Evolutionary conservation across 495 filamentous ascomycete species (phyloP).

Genomic region (Sordaria brevicollis): DNA sequence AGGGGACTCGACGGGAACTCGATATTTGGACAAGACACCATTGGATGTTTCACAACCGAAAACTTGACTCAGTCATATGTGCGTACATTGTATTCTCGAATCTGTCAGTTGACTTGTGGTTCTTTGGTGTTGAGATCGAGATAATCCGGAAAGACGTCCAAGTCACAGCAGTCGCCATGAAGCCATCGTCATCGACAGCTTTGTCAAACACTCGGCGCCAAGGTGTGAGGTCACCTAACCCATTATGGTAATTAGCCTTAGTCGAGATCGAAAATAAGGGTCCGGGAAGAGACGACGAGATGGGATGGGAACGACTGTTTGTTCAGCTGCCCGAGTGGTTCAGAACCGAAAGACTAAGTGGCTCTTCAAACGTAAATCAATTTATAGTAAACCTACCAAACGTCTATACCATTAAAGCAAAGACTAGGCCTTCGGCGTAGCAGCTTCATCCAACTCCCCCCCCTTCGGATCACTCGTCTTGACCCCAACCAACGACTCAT

Average conservation of each 20-base stretch:
- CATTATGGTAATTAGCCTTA: neutral
- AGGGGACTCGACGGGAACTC: neutral
- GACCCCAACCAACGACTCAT: constrained; percentile 16
- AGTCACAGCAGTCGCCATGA: neutral
- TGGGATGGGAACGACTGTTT: neutral
- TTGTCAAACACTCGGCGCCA: neutral
- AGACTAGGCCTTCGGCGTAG: neutral
- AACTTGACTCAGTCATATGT: neutral
- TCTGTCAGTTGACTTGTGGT: neutral
- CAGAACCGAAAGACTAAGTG: no score
- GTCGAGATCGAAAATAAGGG: neutral
- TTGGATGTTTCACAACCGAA: neutral
- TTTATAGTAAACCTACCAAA: no score
- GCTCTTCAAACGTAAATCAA: no score
- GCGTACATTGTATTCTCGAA: neutral
- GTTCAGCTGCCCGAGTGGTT: no score
- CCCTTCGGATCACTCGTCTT: constrained; percentile 23
- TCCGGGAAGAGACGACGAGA: neutral
- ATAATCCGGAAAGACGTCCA: neutral
- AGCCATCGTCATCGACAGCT: neutral
- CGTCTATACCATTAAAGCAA: no score
- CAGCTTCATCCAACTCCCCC: constrained; percentile 16
- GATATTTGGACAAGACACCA: neutral
- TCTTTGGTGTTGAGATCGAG: neutral
- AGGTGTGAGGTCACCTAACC: neutral